Conservation (phyloP, 371 early-diverging fungal genomes). For the Basidiobolus meristosporus region DNA sequence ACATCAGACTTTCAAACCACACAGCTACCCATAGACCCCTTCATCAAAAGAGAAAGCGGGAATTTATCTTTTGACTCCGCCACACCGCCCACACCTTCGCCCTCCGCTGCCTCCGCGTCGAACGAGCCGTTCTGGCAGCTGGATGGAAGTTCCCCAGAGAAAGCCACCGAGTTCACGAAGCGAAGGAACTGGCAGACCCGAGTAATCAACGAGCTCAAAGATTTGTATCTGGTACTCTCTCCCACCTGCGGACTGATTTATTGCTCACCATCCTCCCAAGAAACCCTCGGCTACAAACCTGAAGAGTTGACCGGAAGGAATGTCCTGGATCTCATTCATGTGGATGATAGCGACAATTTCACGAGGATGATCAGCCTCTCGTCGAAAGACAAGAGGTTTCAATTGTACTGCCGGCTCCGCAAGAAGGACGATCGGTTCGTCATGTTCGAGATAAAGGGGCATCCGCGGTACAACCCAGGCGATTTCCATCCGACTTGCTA, state of each 20-base stretch:
- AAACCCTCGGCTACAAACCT: constrained; percentile 26
- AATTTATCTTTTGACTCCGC: too few species aligned
- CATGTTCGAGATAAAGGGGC: constrained; percentile 24
- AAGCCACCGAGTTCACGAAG: constrained; percentile 19
- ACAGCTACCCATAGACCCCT: too few species aligned
- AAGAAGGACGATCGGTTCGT: constrained; percentile 22
- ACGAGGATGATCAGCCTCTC: constrained; percentile 20
- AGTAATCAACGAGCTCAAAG: constrained; percentile 33
- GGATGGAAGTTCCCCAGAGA: too few species aligned
- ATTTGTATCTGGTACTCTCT: constrained; percentile 32
- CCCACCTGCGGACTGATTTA: constrained; percentile 29
- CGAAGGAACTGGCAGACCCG: constrained; percentile 28
- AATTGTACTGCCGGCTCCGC: constrained; percentile 20
- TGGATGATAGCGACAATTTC: constrained; percentile 27
- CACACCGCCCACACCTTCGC: too few species aligned
- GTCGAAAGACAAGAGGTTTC: constrained; percentile 16
- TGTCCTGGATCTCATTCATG: constrained; percentile 30
- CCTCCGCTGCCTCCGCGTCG: too few species aligned
- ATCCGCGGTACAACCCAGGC: constrained; percentile 9
- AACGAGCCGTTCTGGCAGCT: too few species aligned
- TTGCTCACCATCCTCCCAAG: constrained; percentile 27
- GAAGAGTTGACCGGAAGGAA: constrained; percentile 30
- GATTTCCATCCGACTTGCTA: constrained; percentile 8
- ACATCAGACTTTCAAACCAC: too few species aligned
- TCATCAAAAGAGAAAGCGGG: too few species aligned